Conservation (phyloP, 2,329 filamentous ascomycete genomes). For the Ciborinia camelliae region DNA sequence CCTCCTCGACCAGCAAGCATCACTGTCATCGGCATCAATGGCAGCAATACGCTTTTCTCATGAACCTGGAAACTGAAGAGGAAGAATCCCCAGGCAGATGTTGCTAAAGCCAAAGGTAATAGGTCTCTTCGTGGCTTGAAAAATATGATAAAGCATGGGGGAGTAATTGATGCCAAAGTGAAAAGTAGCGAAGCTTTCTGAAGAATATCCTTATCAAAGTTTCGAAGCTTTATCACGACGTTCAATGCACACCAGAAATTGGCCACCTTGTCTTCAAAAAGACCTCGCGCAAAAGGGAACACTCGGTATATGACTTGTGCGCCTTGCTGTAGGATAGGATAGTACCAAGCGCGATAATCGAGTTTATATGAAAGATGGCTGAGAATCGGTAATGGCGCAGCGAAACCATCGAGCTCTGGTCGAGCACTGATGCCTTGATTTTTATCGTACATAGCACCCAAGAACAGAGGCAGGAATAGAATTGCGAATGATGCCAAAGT, state of each 20-base stretch:
- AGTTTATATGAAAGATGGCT: constrained; percentile 55
- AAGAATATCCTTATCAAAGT: constrained; percentile 67
- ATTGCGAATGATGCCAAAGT: constrained; percentile 72
- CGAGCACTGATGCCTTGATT: constrained; percentile 59
- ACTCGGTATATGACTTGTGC: constrained; percentile 85
- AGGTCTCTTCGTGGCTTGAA: constrained; percentile 72
- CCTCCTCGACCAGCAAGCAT: constrained; percentile 77
- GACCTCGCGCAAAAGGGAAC: constrained; percentile 90
- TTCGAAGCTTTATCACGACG: constrained; percentile 79
- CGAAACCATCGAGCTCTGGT: constrained; percentile 55
- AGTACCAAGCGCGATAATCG: constrained; percentile 65
- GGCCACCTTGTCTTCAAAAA: constrained; percentile 98
- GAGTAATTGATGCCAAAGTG: constrained; percentile 72
- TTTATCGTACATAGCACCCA: constrained; percentile 67
- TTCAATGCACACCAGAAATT: constrained; percentile 97
- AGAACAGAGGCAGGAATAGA: constrained; percentile 70
- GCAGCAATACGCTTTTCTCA: constrained; percentile 93
- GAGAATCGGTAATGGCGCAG: constrained; percentile 61
- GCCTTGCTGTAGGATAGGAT: constrained; percentile 72
- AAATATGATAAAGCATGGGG: constrained; percentile 77
- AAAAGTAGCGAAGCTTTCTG: constrained; percentile 71
- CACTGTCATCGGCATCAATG: constrained; percentile 88
- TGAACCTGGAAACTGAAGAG: constrained; percentile 97
- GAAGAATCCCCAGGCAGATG: constrained; percentile 95
- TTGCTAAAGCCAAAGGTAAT: constrained; percentile 74